A percentile compares a stretch with the other conserved stretches of the same genome.
These are phyloP conservation scores for Acanthamoeba sp. DNA, from an alignment of 208 protist species.

Conservation along the genomic window DNA sequence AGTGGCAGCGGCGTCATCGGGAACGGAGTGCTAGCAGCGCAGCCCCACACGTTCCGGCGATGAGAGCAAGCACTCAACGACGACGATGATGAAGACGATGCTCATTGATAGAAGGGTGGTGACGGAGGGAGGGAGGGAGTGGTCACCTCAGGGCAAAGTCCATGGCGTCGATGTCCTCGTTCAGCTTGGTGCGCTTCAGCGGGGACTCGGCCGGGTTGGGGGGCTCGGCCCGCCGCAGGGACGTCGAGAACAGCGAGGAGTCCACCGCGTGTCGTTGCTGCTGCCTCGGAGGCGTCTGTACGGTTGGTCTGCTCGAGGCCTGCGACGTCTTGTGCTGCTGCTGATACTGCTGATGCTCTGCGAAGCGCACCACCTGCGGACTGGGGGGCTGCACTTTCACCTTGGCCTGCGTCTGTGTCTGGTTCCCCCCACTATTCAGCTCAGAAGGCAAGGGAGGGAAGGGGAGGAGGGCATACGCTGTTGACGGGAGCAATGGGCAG, in stretches of 20 bases:
- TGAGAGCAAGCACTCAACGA: too few species aligned
- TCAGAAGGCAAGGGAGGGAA: too few species aligned
- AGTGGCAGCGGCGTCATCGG: background rate
- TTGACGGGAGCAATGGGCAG: background rate
- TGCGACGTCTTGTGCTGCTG: background rate
- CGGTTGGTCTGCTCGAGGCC: background rate
- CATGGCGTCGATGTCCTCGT: background rate
- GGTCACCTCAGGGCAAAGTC: background rate
- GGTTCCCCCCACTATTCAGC: too few species aligned
- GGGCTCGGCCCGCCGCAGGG: background rate
- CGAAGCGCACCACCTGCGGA: background rate
- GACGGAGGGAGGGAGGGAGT: background rate
- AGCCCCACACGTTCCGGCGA: too few species aligned
- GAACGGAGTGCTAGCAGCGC: background rate
- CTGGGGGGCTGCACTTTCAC: background rate
- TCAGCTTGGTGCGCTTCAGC: conserved; percentile 55
- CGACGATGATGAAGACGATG: background rate
- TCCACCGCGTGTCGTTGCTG: background rate
- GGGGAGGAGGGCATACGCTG: background rate
- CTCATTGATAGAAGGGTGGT: background rate
- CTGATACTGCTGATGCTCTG: background rate
- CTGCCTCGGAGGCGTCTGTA: background rate
- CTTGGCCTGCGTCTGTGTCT: background rate
- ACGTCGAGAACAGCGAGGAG: background rate
- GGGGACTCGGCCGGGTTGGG: conserved; percentile 44